A percentile compares a stretch with the other conserved stretches of the same genome.
Conservation (phyloP, 108 stramenopile genomes). For the Nitzschia putrida region DNA sequence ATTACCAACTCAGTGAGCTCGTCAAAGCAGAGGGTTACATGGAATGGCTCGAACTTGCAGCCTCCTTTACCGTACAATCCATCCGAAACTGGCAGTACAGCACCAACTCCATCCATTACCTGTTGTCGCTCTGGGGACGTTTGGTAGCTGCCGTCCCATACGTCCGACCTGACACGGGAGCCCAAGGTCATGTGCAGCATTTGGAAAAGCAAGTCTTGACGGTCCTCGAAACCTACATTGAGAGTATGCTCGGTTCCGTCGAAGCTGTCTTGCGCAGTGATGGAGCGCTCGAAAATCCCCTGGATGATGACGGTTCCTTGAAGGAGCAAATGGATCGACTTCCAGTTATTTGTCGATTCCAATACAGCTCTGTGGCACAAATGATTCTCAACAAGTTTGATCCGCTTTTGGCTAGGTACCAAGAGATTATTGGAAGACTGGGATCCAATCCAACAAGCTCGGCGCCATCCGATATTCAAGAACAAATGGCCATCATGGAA, state of each 20-base stretch:
- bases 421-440: constrained; percentile 63
- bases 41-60: constrained; percentile 93
- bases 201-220: constrained; percentile 89
- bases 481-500: constrained; percentile 83
- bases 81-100: constrained; percentile 95
- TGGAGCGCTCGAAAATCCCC: constrained; percentile 88
- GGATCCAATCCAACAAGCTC: constrained; percentile 64
- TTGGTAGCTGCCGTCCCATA: constrained; percentile 98
- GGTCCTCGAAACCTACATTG: constrained; percentile 90
- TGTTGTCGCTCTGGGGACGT: constrained; percentile 94
- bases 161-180: constrained; percentile 89
- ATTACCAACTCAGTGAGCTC: constrained; percentile 95
- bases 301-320: constrained; percentile 93
- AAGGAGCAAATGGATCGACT: constrained; percentile 95
- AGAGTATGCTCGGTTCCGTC: constrained; percentile 93
- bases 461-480: constrained; percentile 70
- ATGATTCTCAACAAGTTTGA: constrained; percentile 88
- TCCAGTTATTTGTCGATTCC: constrained; percentile 92
- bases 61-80: constrained; percentile 90
- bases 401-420: constrained; percentile 83
- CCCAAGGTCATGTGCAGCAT: constrained; percentile 82
- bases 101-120: constrained; percentile 95
- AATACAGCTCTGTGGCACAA: constrained; percentile 83
- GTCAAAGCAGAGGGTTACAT: constrained; percentile 92
- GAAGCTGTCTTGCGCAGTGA: constrained; percentile 86